Evolutionary conservation across 1,139 yeast species (phyloP).

Genomic region (Hanseniaspora uvarum): DNA sequence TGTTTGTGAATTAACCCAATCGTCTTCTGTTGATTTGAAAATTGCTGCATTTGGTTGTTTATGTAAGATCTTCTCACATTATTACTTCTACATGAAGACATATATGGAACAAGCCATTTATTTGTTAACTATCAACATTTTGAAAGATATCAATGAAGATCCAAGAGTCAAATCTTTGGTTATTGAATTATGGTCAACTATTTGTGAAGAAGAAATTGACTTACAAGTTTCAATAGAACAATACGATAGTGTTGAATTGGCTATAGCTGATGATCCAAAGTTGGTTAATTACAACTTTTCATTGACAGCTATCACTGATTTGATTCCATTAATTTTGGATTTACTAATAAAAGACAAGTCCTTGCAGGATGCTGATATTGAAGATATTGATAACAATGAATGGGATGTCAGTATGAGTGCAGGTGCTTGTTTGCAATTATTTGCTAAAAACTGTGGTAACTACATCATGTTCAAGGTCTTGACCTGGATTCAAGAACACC

Average conservation of each 20-base stretch:
- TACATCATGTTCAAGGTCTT: conserved; percentile 78
- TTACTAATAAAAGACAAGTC: conserved; percentile 49
- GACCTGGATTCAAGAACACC: conserved; percentile 67
- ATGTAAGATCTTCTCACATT: conserved; percentile 81
- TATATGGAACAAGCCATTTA: conserved; percentile 96
- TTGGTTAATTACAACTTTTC: conserved; percentile 60
- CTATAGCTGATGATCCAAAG: conserved; percentile 30
- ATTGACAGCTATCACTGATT: conserved; percentile 67
- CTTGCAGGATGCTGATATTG: conserved; percentile 37
- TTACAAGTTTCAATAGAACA: conserved; percentile 61
- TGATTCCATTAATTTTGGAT: conserved; percentile 72
- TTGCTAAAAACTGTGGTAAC: conserved; percentile 82
- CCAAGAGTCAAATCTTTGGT: conserved; percentile 92
- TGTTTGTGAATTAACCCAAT: conserved; percentile 96
- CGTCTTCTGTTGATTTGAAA: conserved; percentile 69
- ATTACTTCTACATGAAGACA: conserved; percentile 79
- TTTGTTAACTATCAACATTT: conserved; percentile 80
- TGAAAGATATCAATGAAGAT: conserved; percentile 69
- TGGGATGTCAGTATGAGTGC: conserved; percentile 99
- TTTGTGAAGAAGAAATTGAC: conserved; percentile 91
- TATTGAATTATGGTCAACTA: conserved; percentile 95
- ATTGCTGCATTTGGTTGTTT: conserved; percentile 94
- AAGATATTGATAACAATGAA: conserved; percentile 81
- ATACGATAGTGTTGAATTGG: conserved; percentile 29
- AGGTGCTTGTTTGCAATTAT: conserved; percentile 88